A percentile compares a stretch with the other conserved stretches of the same genome.
phyloP scores from a whole-genome alignment of 2,329 filamentous ascomycete genomes.

The Neopestalotiopsis rosae region DNA sequence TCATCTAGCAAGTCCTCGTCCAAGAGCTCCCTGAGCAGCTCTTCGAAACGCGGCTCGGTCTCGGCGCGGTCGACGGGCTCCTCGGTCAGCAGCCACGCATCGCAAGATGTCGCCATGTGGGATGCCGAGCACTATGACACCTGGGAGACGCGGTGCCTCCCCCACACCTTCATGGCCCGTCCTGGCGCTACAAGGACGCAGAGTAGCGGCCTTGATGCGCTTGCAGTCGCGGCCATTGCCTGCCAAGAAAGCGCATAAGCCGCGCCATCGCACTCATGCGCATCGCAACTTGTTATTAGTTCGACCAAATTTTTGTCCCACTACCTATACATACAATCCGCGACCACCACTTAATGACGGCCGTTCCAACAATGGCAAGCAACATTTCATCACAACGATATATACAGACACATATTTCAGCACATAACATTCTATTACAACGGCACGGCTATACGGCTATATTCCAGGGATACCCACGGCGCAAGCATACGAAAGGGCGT shows the following conservation, averaged over 20 bases:
- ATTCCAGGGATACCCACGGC: constrained; percentile 4
- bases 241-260: constrained; percentile 46
- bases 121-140: constrained; percentile 48
- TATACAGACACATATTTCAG: not conserved
- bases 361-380: not conserved
- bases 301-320: too few relatives aligned
- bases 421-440: not conserved
- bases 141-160: constrained; percentile 48
- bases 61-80: constrained; percentile 39
- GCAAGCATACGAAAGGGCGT: constrained; percentile 5
- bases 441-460: not conserved
- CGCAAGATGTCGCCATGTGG: constrained; percentile 43
- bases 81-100: constrained; percentile 33
- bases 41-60: constrained; percentile 37
- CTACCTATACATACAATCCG: not conserved
- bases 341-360: not conserved
- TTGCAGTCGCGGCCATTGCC: constrained; percentile 54
- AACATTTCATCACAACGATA: not conserved
- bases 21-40: constrained; percentile 31
- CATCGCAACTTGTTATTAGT: not conserved
- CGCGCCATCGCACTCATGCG: not conserved
- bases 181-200: constrained; percentile 47
- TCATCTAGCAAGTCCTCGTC: constrained; percentile 39
- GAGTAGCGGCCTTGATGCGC: constrained; percentile 58
- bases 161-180: constrained; percentile 50